Conservation (phyloP, 2,329 filamentous ascomycete species). For the Westerdykella sp. region DNA sequence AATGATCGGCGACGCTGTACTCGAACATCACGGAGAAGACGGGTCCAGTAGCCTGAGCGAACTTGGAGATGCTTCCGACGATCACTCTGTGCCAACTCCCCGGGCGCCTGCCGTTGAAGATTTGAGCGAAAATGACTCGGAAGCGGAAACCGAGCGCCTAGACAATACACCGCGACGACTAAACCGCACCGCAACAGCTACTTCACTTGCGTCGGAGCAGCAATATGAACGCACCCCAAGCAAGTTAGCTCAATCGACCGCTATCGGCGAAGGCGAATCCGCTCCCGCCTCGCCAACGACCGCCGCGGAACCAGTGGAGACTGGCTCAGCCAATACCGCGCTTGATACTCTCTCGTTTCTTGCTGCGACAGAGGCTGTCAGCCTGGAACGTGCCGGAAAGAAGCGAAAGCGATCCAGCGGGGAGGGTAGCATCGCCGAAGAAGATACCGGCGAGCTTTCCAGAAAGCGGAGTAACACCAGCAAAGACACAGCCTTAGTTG, state of each 20-base stretch:
- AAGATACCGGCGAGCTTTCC: constrained; percentile 31
- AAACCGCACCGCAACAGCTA: constrained; percentile 33
- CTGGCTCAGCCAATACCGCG: constrained; percentile 8
- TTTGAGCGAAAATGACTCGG: constrained; percentile 60
- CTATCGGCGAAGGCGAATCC: constrained; percentile 26
- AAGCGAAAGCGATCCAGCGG: constrained; percentile 44
- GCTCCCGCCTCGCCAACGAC: constrained; percentile 22
- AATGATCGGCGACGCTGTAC: constrained; percentile 8
- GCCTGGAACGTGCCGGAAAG: constrained; percentile 25
- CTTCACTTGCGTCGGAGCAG: constrained; percentile 29
- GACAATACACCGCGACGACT: constrained; percentile 75
- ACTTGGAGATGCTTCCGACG: constrained; percentile 72
- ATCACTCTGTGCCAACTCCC: constrained; percentile 36
- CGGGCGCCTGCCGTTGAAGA: constrained; percentile 17
- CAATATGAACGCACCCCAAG: constrained; percentile 32
- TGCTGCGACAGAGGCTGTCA: constrained; percentile 28
- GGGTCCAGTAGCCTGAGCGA: constrained; percentile 89
- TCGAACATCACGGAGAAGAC: constrained; percentile 49
- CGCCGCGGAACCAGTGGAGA: constrained; percentile 11
- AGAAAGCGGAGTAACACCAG: constrained; percentile 31
- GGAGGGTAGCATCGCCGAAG: constrained; percentile 35
- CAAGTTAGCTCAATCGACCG: constrained; percentile 32
- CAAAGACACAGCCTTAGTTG: constrained; percentile 20
- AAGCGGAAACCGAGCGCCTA: constrained; percentile 90
- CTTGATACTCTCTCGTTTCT: constrained; percentile 29